Conservation (phyloP, 441 rosid species). For the Populus trichocarpa region DNA sequence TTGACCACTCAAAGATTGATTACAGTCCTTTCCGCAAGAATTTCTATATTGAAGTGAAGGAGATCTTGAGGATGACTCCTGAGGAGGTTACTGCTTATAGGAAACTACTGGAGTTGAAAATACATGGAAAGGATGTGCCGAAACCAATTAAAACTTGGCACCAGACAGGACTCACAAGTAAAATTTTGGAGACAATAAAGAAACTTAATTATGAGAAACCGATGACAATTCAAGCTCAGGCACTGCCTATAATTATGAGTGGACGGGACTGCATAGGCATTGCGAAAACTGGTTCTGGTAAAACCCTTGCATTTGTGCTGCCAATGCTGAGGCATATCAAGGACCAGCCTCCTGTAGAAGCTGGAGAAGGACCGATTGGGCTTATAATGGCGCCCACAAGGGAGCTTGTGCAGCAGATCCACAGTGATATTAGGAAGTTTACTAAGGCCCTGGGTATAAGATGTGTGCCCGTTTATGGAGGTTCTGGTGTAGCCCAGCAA, state of each 20-base stretch:
- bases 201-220: constrained; percentile 86
- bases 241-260: constrained; percentile 88
- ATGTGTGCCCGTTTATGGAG: constrained; percentile 96
- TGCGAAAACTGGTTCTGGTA: constrained; percentile 96
- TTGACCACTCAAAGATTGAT: constrained; percentile 86
- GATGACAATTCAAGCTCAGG: constrained; percentile 97
- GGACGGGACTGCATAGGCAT: constrained; percentile 97
- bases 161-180: constrained; percentile 83
- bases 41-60: constrained; percentile 86
- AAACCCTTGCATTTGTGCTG: constrained; percentile 92
- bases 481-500: constrained; percentile 98
- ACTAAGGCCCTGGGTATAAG: constrained; percentile 67
- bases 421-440: constrained; percentile 88
- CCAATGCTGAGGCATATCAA: constrained; percentile 98
- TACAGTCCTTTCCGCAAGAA: constrained; percentile 65
- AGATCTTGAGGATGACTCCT: constrained; percentile 64
- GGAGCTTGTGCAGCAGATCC: constrained; percentile 98
- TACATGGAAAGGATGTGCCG: constrained; percentile 86
- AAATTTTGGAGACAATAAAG: constrained; percentile 78
- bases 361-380: constrained; percentile 94
- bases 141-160: constrained; percentile 88
- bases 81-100: constrained; percentile 77
- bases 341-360: constrained; percentile 92
- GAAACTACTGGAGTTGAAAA: constrained; percentile 70
- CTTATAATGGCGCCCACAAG: constrained; percentile 99